Percentiles rank a stretch among this genome's conserved stretches.
These are phyloP conservation scores for Sphagnurus paluster DNA, from an alignment of 1,284 basidiomycete species.

Conservation along the genomic window DNA sequence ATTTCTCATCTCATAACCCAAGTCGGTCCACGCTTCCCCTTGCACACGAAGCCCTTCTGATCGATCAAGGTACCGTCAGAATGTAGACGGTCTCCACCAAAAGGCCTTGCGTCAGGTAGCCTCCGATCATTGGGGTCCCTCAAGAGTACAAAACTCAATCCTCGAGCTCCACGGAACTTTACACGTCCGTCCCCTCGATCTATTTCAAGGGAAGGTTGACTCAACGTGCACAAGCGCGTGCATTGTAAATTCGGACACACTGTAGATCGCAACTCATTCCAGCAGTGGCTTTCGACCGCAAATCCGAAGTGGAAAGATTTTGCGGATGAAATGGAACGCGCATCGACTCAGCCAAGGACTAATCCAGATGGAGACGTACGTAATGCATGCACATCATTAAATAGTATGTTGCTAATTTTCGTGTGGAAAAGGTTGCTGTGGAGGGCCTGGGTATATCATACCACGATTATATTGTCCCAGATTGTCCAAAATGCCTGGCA, in stretches of 20 bases:
- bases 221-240: slow-evolving; percentile 50
- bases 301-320: slow-evolving; percentile 84
- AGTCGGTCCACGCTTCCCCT: slow-evolving; percentile 24
- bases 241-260: slow-evolving; percentile 73
- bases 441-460: slow-evolving; percentile 70
- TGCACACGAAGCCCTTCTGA: neutral
- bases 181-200: slow-evolving; percentile 48
- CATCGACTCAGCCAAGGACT: slow-evolving; percentile 67
- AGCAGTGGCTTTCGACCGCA: slow-evolving; percentile 65
- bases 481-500: slow-evolving; percentile 63
- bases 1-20: slow-evolving; percentile 81
- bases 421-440: slow-evolving; percentile 64
- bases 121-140: slow-evolving; percentile 38
- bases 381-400: too few relatives aligned
- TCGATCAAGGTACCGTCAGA: slow-evolving; percentile 35
- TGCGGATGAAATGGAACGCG: slow-evolving; percentile 64
- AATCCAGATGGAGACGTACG: slow-evolving; percentile 92
- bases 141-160: slow-evolving; percentile 46
- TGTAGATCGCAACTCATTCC: slow-evolving; percentile 69
- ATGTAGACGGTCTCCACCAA: slow-evolving; percentile 89
- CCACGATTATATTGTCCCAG: slow-evolving; percentile 76
- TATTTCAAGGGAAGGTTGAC: neutral
- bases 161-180: slow-evolving; percentile 90
- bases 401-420: too few relatives aligned
- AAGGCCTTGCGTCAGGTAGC: slow-evolving; percentile 54